Percentiles rank a stretch among this genome's conserved stretches.
Conservation (phyloP, 495 filamentous ascomycete species). For the Talaromyces proteolyticus region DNA sequence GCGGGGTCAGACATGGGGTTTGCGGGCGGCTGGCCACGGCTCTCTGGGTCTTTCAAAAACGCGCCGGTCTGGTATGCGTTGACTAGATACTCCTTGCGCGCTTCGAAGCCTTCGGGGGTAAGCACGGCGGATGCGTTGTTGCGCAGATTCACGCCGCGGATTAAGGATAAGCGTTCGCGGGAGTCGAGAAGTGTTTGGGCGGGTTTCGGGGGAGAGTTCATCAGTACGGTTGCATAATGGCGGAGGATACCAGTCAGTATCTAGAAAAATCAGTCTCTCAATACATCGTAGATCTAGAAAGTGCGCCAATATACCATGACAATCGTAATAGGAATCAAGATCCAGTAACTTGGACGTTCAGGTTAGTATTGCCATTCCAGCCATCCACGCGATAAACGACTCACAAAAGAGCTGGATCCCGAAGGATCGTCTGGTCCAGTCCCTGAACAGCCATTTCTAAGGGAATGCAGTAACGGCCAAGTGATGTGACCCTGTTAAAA, state of each 20-base stretch:
- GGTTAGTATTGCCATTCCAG: too few relatives aligned
- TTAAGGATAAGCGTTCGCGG: constrained; percentile 81
- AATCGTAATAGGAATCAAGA: constrained; percentile 90
- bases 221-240: constrained; percentile 89
- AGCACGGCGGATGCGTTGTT: constrained; percentile 66
- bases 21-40: constrained; percentile 75
- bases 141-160: constrained; percentile 81
- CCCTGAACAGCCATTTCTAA: constrained; percentile 83
- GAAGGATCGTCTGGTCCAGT: constrained; percentile 87
- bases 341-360: constrained; percentile 74
- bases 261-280: constrained; percentile 33
- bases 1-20: constrained; percentile 98
- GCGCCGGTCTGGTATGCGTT: constrained; percentile 74
- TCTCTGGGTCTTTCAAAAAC: constrained; percentile 84
- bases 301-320: constrained; percentile 72
- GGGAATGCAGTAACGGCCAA: too few relatives aligned
- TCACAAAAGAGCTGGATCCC: constrained; percentile 98
- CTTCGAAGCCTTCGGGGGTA: constrained; percentile 66
- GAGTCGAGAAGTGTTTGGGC: constrained; percentile 65
- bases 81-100: constrained; percentile 74
- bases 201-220: constrained; percentile 81
- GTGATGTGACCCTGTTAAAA: too few relatives aligned
- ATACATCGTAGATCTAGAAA: background rate
- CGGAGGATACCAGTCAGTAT: constrained; percentile 92
- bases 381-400: too few relatives aligned